Evolutionary conservation across 1,284 basidiomycete genomes (phyloP).

Genomic region (Microbotryum saponariae): DNA sequence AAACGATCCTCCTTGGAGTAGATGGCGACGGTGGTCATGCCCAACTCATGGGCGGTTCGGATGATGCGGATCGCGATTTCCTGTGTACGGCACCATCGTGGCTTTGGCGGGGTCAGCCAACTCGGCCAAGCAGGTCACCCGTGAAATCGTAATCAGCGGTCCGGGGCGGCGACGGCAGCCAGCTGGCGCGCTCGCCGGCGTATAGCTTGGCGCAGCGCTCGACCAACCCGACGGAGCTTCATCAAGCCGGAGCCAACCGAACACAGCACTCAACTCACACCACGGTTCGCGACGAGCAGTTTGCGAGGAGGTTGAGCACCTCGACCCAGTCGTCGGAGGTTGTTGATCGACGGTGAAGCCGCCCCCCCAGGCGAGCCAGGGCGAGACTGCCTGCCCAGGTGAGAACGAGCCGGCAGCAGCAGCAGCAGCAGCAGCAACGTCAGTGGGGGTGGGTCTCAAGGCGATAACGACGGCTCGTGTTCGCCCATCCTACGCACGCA

Average conservation of each 20-base stretch:
- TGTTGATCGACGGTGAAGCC: constrained; percentile 16
- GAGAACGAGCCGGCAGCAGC: too few species aligned
- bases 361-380: constrained; percentile 4
- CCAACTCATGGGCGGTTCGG: constrained; percentile 95
- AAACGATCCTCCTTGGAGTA: constrained; percentile 96
- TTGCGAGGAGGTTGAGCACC: constrained; percentile 25
- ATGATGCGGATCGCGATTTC: constrained; percentile 99
- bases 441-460: too few species aligned
- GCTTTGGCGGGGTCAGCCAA: constrained; percentile 1
- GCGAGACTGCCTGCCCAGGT: constrained; percentile 7
- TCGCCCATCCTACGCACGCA: too few species aligned
- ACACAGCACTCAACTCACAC: constrained; percentile 51
- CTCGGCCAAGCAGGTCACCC: neutral
- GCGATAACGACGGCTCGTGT: too few species aligned
- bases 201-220: neutral
- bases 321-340: constrained; percentile 15
- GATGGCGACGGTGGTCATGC: constrained; percentile 98
- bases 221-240: neutral
- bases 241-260: neutral
- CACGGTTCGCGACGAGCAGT: constrained; percentile 75
- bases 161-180: neutral
- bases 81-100: constrained; percentile 43
- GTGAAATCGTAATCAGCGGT: neutral
- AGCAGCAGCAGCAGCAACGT: too few species aligned
- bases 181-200: neutral